phyloP scores from a whole-genome alignment of 2,329 filamentous ascomycete genomes.

The Fusarium brevicatenulatum region DNA sequence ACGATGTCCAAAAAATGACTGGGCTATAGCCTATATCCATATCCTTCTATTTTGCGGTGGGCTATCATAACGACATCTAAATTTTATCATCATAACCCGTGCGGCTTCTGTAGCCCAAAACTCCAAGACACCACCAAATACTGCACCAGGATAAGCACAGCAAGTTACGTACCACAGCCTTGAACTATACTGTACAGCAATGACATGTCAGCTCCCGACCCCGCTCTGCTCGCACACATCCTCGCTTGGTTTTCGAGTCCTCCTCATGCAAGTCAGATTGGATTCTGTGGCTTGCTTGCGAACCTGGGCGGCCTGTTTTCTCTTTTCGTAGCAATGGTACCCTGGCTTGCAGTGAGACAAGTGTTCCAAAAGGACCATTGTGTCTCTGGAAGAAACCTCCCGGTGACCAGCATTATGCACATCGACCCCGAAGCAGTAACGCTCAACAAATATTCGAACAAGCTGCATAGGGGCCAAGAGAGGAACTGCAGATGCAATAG shows the following conservation, averaged over 20 bases:
- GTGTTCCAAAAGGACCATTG: not conserved
- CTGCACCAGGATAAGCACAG: constrained; percentile 3
- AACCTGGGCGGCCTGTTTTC: not conserved
- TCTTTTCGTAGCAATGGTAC: constrained; percentile 1
- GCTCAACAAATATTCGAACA: constrained; percentile 9
- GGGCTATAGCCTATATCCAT: not conserved
- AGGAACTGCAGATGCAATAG: constrained; percentile 6
- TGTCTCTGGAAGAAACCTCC: constrained; percentile 5
- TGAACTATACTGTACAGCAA: constrained; percentile 36
- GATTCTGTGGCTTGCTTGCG: constrained; percentile 9
- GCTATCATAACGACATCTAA: constrained; percentile 15
- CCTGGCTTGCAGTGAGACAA: not conserved
- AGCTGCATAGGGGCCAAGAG: constrained; percentile 7
- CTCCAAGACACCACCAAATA: constrained; percentile 6
- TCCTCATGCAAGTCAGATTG: constrained; percentile 36
- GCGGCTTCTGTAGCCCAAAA: constrained; percentile 5
- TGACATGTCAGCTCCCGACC: constrained; percentile 36
- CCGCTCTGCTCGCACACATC: constrained; percentile 30
- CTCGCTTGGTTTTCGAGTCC: constrained; percentile 21
- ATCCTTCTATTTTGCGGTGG: constrained; percentile 11
- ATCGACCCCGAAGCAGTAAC: constrained; percentile 25
- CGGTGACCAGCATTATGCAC: constrained; percentile 30
- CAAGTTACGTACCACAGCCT: constrained; percentile 1
- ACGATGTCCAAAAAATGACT: not conserved
- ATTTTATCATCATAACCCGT: constrained; percentile 31